phyloP scores from a whole-genome alignment of 306 rosid species.

The Corylus avellana region DNA sequence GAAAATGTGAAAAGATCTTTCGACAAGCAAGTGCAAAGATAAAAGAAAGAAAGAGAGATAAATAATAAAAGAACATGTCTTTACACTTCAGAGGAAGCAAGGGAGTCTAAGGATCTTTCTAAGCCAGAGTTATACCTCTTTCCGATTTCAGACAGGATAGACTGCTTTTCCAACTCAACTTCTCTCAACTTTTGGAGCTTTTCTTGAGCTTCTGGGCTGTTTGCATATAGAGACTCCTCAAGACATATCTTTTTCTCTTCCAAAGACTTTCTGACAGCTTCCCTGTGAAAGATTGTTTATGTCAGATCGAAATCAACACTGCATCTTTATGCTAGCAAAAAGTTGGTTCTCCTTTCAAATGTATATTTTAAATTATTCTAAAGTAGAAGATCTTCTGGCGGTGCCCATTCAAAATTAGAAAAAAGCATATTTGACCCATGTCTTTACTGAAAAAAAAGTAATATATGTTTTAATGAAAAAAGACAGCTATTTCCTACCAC shows the following conservation, averaged over 20 bases:
- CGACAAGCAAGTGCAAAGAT: background rate
- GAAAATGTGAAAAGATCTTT: slow-evolving; percentile 17
- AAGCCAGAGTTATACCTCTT: slow-evolving; percentile 28
- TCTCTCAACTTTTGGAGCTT: slow-evolving; percentile 59
- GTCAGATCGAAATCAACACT: slow-evolving; percentile 18
- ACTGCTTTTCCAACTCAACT: slow-evolving; percentile 56
- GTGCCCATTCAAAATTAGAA: slow-evolving; percentile 17
- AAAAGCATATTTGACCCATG: background rate
- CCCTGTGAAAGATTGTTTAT: slow-evolving; percentile 54
- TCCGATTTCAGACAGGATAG: slow-evolving; percentile 41
- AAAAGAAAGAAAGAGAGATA: slow-evolving; percentile 10
- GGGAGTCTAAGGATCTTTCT: background rate
- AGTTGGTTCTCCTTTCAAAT: slow-evolving; percentile 12
- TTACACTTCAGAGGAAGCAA: slow-evolving; percentile 4
- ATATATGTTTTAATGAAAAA: slow-evolving; percentile 16
- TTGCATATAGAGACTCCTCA: slow-evolving; percentile 57
- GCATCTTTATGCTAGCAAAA: slow-evolving; percentile 16
- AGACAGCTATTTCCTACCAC: slow-evolving; percentile 44
- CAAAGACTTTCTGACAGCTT: slow-evolving; percentile 51
- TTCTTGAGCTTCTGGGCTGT: slow-evolving; percentile 51
- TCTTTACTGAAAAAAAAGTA: background rate
- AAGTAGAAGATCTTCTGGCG: background rate
- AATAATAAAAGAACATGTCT: slow-evolving; percentile 2
- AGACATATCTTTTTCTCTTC: slow-evolving; percentile 70
- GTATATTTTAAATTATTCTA: background rate